Evolutionary conservation across 805 yeast species (phyloP).

Genomic region (Martiniozyma abietophila): DNA sequence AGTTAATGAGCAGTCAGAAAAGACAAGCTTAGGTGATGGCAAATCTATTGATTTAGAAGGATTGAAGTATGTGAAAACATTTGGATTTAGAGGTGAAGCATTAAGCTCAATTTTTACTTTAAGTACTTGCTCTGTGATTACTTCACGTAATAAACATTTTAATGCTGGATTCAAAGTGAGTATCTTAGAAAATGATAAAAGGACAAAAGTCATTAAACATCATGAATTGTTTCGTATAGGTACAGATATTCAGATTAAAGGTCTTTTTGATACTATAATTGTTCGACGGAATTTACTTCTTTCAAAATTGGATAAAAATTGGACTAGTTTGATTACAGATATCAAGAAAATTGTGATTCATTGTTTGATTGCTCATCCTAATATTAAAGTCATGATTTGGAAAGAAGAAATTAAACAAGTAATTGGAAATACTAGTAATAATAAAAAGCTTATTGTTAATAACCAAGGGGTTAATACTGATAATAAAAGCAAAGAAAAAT

Average conservation of each 20-base stretch:
- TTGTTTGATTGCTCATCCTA: slow-evolving; percentile 22
- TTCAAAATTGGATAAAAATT: slow-evolving; percentile 11
- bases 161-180: slow-evolving; percentile 22
- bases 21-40: neutral
- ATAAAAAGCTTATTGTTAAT: neutral
- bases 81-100: slow-evolving; percentile 73
- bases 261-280: slow-evolving; percentile 35
- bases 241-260: slow-evolving; percentile 29
- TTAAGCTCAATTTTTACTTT: slow-evolving; percentile 43
- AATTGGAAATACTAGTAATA: neutral
- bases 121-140: slow-evolving; percentile 34
- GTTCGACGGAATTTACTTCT: slow-evolving; percentile 30
- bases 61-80: slow-evolving; percentile 31
- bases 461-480: neutral
- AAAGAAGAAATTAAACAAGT: slow-evolving; percentile 2
- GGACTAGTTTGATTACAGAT: slow-evolving; percentile 19
- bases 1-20: slow-evolving; percentile 15
- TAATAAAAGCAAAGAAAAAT: no score
- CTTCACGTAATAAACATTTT: slow-evolving; percentile 32
- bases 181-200: slow-evolving; percentile 13
- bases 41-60: slow-evolving; percentile 18
- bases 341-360: slow-evolving; percentile 26
- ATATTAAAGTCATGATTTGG: slow-evolving; percentile 14
- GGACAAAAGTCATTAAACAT: slow-evolving; percentile 3
- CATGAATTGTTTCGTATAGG: slow-evolving; percentile 21